phyloP scores from a whole-genome alignment of 768 basidiomycete species.

The Phaeotremella fagi region DNA sequence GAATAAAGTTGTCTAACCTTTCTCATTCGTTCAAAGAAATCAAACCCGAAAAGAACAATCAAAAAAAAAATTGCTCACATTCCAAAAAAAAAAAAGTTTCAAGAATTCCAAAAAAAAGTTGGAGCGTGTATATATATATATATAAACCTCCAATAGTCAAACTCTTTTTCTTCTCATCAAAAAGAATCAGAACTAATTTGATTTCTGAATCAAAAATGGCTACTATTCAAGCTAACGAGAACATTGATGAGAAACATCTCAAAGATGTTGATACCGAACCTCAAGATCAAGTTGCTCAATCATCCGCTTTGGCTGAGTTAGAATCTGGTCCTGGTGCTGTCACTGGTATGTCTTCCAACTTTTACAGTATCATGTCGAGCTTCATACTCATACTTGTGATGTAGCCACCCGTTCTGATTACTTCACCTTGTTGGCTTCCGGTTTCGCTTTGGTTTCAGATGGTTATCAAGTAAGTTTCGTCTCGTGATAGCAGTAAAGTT shows the following conservation, averaged over 20 bases:
- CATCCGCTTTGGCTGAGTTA: constrained; percentile 1
- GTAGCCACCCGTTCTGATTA: constrained; percentile 26
- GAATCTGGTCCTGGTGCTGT: constrained; percentile 13
- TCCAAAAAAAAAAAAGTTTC: too few species aligned
- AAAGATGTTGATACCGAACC: not conserved
- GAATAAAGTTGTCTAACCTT: too few species aligned
- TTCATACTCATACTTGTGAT: not conserved
- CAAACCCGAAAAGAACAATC: too few species aligned
- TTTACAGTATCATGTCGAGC: not conserved
- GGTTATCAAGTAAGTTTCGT: constrained; percentile 21
- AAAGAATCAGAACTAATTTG: not conserved
- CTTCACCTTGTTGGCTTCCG: constrained; percentile 29
- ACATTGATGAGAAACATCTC: too few species aligned
- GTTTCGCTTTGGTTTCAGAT: constrained; percentile 34
- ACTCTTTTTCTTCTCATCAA: not conserved
- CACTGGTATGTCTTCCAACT: constrained; percentile 3
- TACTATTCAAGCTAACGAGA: not conserved
- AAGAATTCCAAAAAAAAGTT: too few species aligned
- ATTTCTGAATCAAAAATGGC: not conserved
- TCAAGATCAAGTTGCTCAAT: not conserved
- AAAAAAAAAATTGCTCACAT: too few species aligned
- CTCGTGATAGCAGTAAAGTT: not conserved
- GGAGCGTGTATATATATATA: not conserved
- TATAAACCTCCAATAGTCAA: too few species aligned
- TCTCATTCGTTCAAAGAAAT: too few species aligned